These are phyloP conservation scores for Hortiboletus flavorubellus DNA, from an alignment of 768 basidiomycete species.

Conservation along the genomic window DNA sequence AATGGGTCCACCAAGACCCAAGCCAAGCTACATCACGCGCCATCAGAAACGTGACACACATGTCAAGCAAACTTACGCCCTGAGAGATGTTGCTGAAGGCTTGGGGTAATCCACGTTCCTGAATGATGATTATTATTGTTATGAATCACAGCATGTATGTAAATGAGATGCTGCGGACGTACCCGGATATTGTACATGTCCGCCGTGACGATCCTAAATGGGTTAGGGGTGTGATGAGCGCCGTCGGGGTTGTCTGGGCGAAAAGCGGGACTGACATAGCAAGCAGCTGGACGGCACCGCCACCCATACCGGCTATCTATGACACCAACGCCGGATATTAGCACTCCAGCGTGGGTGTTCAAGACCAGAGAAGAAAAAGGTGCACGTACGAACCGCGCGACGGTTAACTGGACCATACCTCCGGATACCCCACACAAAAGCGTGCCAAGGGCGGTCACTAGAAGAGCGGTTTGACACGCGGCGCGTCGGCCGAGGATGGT, in stretches of 20 bases:
- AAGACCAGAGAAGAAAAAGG: background rate
- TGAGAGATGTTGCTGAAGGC: constrained; percentile 40
- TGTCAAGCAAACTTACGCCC: constrained; percentile 10
- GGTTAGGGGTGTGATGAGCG: background rate
- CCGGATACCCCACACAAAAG: constrained; percentile 10
- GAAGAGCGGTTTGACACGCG: constrained; percentile 13
- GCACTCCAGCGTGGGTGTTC: background rate
- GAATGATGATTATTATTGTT: background rate
- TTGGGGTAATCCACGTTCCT: constrained; percentile 28
- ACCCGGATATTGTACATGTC: constrained; percentile 22
- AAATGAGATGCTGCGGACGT: background rate
- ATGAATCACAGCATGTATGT: background rate
- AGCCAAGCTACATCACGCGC: constrained; percentile 13
- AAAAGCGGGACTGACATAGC: constrained; percentile 11
- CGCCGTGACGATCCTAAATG: constrained; percentile 20
- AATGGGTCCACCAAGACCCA: constrained; percentile 24
- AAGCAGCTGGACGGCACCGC: constrained; percentile 20
- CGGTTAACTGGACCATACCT: constrained; percentile 9
- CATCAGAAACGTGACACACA: background rate
- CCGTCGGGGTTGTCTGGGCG: background rate
- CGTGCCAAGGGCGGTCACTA: constrained; percentile 7
- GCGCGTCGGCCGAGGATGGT: constrained; percentile 12
- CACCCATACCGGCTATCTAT: constrained; percentile 23
- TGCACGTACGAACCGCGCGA: constrained; percentile 28
- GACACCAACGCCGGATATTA: background rate